Base-by-base conservation (phyloP, 441 rosid species). In the Francoa sonchifolia region DNA sequence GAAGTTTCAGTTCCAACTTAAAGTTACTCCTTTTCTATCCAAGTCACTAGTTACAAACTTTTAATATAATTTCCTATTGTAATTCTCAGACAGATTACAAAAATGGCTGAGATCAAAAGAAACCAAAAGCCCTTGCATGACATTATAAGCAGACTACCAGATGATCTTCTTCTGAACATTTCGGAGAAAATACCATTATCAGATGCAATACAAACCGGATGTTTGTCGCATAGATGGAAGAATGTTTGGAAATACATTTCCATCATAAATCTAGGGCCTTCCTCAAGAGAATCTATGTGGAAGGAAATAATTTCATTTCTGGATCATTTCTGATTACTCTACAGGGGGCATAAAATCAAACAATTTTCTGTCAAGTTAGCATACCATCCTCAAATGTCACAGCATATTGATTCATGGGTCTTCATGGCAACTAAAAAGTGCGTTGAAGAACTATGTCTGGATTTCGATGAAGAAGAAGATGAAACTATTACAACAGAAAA, bases 221-320 rank as follows among this genome's bases (percentile, higher is more conserved):
- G 3, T 20, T 26, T 42, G 34, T 42, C 47, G 9, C 12, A 27
- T 27, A 42, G 33, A 17, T 42, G 47, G 47, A 42, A 5, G 26
- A 16, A 42, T 28, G n/a, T 27, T 26, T 42, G 47, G 47, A 42
- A 42, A 16, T 17, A 17, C 22, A 42, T 42, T 27, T 42, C 47
- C 20, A 28, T 27, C 12, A 42, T 42, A 17, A 17, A 28, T 1
- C 28, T 42, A 15, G 47, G 34, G 47, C 34, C 47, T 28, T 18
- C 32, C 13, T 42, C 22, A 23, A 14, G 8, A 2, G 3, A 27
- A 2, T 42, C 47, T 15, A 42, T 23, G 9, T 33, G 47, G 5
- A 42, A 27, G 28, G 23, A 42, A 1, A 28, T 42, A 2, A 8
- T 10, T 10, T 17, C 47, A 42, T 42, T 23, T 17, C 20, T 42